These are phyloP conservation scores for Calocybe cyanea DNA, from an alignment of 768 basidiomycete species.

Conservation along the genomic window DNA sequence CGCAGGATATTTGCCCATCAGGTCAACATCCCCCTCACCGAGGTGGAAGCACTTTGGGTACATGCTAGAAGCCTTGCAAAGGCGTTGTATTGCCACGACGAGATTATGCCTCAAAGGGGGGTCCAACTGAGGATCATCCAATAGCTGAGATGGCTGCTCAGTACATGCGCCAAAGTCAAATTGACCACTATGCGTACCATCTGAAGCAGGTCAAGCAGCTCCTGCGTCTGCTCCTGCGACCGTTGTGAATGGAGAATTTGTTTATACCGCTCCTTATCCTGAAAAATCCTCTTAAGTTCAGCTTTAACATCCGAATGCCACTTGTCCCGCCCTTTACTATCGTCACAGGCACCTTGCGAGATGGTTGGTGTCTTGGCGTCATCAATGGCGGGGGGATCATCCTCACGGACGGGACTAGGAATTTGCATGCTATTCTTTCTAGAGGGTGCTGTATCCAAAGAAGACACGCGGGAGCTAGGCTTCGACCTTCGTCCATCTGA, in stretches of 20 bases:
- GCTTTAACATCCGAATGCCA: background rate
- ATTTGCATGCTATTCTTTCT: background rate
- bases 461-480: background rate
- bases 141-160: background rate
- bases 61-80: background rate
- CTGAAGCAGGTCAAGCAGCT: conserved; percentile 3
- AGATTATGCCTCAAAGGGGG: background rate
- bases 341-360: too few relatives aligned
- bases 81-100: background rate
- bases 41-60: conserved; percentile 1
- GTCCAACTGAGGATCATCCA: background rate
- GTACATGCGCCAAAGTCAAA: background rate
- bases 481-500: background rate
- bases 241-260: conserved; percentile 1
- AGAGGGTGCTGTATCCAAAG: background rate
- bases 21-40: background rate
- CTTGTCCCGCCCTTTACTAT: background rate
- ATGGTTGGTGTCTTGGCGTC: background rate
- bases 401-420: background rate
- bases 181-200: background rate
- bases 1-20: background rate
- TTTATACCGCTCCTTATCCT: conserved; percentile 2
- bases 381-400: background rate
- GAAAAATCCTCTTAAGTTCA: background rate
- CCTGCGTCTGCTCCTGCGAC: background rate